phyloP scores from a whole-genome alignment of 306 rosid genomes.

The Echinosophora koreensis region DNA sequence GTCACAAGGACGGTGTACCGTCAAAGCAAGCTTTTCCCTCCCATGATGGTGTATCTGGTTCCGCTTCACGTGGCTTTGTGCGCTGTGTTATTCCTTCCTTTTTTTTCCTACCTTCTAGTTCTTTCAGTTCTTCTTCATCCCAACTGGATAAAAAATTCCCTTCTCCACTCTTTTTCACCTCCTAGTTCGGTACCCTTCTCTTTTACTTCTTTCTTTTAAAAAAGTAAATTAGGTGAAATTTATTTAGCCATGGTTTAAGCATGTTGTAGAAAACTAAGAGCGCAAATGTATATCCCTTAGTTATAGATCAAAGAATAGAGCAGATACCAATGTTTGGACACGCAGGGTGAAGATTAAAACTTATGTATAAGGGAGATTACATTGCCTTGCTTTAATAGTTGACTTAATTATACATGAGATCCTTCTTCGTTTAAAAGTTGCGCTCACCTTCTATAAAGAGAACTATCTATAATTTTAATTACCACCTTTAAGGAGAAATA shows the following conservation, averaged over 20 bases:
- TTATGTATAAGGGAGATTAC: too few relatives aligned
- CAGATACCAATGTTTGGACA: too few relatives aligned
- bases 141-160: slow-evolving; percentile 28
- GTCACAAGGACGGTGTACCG: slow-evolving; percentile 40
- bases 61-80: slow-evolving; percentile 51
- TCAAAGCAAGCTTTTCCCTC: slow-evolving; percentile 28
- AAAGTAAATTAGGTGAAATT: background rate
- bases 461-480: too few relatives aligned
- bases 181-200: background rate
- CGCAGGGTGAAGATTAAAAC: too few relatives aligned
- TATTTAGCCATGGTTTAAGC: background rate
- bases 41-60: slow-evolving; percentile 33
- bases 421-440: too few relatives aligned
- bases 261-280: background rate
- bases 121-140: slow-evolving; percentile 16
- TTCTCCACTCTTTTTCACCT: background rate
- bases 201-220: background rate
- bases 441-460: too few relatives aligned
- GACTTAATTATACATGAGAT: too few relatives aligned
- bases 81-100: slow-evolving; percentile 37
- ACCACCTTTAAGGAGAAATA: too few relatives aligned
- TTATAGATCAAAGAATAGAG: too few relatives aligned
- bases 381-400: too few relatives aligned
- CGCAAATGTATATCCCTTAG: background rate
- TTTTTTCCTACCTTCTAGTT: slow-evolving; percentile 25